Base-by-base conservation (phyloP, 805 yeast genomes). In the Lipomyces sp. region DNA sequence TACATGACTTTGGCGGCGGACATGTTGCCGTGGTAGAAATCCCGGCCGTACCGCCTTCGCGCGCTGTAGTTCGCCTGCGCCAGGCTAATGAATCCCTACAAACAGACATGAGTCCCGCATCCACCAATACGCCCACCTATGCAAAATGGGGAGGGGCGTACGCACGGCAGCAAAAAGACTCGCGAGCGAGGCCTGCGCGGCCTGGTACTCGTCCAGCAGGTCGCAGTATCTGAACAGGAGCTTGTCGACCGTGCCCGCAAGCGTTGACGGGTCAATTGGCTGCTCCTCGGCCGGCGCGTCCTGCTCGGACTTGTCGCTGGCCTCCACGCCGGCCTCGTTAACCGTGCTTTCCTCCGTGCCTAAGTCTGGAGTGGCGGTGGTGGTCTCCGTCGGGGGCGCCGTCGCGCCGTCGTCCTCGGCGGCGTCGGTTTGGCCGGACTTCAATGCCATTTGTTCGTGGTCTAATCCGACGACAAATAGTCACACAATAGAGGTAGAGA, bases 1-100 rank as follows among this genome's bases (percentile, higher is more conserved):
- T 42, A 57, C 41, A 62, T 41, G 11, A 41, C 53, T 41, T 45
- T 39, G 1, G 63, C 59, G 1, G 72, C 69, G 39, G 62, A 42
- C 26, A 68, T 63, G 13, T 59, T 53, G 14, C 63, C 61, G 55
- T 78, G 82, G 60, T 72, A 74, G 28, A 67, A 62, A 32, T 71
- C 75, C 23, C 60, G 49, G 1, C 81, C 79, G 51, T 60, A 78
- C 5, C 61, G 59, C n/a, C 55, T 33, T 4, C 60, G 49, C 11
- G 47, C 18, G 8, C 52, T 53, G 34, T 44, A 53, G 21, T 54
- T 54, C 19, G 58, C 58, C 36, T 54, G 49, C 13, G 58, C 58
- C 13, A 53, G 45, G 24, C 39, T 26, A 4, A 53, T 19, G 26
- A 37, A 53, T n/a, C 58, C 58, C 55, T 51, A 40, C 26, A 14